Evolutionary conservation across 257 asterid genomes (phyloP).

Genomic region (Salvia miltiorrhiza): DNA sequence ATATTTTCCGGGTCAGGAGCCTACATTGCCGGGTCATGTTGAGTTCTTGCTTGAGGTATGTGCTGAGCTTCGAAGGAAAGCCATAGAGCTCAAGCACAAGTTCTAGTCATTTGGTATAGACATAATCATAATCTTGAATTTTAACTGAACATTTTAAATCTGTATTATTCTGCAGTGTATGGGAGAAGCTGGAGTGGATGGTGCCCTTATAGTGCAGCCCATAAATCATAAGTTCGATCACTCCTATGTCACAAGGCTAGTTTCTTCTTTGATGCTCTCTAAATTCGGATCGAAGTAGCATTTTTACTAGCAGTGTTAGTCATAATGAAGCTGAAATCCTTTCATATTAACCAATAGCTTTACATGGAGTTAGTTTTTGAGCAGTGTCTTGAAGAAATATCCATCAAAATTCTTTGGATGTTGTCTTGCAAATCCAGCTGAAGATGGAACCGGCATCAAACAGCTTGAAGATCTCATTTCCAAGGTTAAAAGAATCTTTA

Average conservation of each 20-base stretch:
- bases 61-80: not conserved
- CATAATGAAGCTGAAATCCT: not conserved
- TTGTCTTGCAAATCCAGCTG: conserved; percentile 92
- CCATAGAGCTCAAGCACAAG: not conserved
- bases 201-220: conserved; percentile 92
- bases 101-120: not conserved
- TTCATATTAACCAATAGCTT: conserved; percentile 7
- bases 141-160: not conserved
- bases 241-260: conserved; percentile 83
- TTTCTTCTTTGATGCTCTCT: conserved; percentile 14
- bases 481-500: conserved; percentile 38
- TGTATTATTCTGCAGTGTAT: conserved; percentile 42
- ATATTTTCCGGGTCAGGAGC: conserved; percentile 86
- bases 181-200: conserved; percentile 82
- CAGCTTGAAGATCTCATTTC: conserved; percentile 66
- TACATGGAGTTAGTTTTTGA: not conserved
- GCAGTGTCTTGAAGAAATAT: conserved; percentile 68
- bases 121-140: not conserved
- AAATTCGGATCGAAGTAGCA: not conserved
- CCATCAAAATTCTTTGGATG: conserved; percentile 84
- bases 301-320: not conserved
- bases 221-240: conserved; percentile 86
- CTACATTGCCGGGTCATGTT: conserved; percentile 65
- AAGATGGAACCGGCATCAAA: conserved; percentile 65
- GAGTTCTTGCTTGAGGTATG: conserved; percentile 68